These are phyloP conservation scores for Helotiales sp. DNA, from an alignment of 2,329 filamentous ascomycete genomes.

Conservation along the genomic window DNA sequence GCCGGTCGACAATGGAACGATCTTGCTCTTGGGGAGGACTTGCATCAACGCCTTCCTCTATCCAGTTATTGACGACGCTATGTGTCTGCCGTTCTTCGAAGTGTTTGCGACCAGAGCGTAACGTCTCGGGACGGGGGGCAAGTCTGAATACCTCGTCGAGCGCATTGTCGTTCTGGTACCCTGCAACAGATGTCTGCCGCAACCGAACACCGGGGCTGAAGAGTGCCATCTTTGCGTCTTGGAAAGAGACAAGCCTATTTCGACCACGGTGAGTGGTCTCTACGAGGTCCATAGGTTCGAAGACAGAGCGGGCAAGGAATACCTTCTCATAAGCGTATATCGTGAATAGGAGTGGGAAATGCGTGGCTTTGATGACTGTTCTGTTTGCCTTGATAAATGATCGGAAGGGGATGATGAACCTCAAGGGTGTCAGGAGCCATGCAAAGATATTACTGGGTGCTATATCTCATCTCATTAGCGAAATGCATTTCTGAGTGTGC, in stretches of 20 bases:
- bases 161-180: conserved; percentile 86
- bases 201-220: conserved; percentile 77
- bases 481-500: neutral
- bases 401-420: conserved; percentile 79
- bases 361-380: conserved; percentile 88
- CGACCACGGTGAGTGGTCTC: conserved; percentile 66
- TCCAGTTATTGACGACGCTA: conserved; percentile 87
- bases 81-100: conserved; percentile 75
- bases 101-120: conserved; percentile 62
- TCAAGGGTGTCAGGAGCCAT: conserved; percentile 83
- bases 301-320: conserved; percentile 75
- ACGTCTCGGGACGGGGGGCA: conserved; percentile 64
- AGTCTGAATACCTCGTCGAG: conserved; percentile 89
- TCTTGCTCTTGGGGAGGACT: conserved; percentile 66
- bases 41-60: conserved; percentile 69
- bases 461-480: neutral
- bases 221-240: conserved; percentile 59
- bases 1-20: conserved; percentile 59
- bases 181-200: conserved; percentile 85
- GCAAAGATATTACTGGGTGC: conserved; percentile 90
- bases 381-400: conserved; percentile 86
- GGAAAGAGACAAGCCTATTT: conserved; percentile 58
- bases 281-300: conserved; percentile 85
- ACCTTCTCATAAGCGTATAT: conserved; percentile 89
- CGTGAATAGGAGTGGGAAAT: conserved; percentile 83